Percentiles rank a stretch among this genome's conserved stretches.
Conservation (phyloP, 2,329 filamentous ascomycete species). For the Cercospora berteroae region DNA sequence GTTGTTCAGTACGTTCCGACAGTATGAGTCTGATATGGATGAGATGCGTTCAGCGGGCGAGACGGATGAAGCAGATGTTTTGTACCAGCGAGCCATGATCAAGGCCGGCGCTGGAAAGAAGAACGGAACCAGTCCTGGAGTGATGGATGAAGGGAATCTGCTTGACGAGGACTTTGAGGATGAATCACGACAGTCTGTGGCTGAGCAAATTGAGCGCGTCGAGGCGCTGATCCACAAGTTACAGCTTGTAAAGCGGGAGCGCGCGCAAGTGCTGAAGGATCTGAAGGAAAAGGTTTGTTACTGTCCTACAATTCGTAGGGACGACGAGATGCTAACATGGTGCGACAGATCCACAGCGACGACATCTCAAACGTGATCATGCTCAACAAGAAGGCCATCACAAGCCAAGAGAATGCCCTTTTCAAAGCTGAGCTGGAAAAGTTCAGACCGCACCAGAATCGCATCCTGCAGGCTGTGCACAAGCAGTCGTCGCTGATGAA, state of each 20-base stretch:
- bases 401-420: constrained; percentile 85
- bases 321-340: constrained; percentile 6
- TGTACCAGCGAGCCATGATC: constrained; percentile 84
- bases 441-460: constrained; percentile 87
- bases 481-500: constrained; percentile 95
- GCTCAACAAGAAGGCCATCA: constrained; percentile 93
- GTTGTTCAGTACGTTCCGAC: constrained; percentile 76
- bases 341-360: constrained; percentile 77
- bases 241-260: constrained; percentile 86
- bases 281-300: constrained; percentile 83
- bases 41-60: constrained; percentile 92
- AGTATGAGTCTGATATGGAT: constrained; percentile 85
- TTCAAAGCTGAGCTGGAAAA: constrained; percentile 98
- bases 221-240: constrained; percentile 89
- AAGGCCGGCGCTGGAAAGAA: constrained; percentile 69
- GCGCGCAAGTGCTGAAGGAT: constrained; percentile 89
- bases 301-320: neutral
- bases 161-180: constrained; percentile 90
- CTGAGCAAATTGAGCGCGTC: constrained; percentile 83
- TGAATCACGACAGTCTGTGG: constrained; percentile 73
- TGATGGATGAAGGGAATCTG: constrained; percentile 67
- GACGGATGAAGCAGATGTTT: constrained; percentile 77
- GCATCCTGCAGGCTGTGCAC: constrained; percentile 87
- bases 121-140: constrained; percentile 55
- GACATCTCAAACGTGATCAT: constrained; percentile 98